A percentile compares a stretch with the other conserved stretches of the same genome.
Conservation (phyloP, 306 rosid species). For the Urtica urens region DNA sequence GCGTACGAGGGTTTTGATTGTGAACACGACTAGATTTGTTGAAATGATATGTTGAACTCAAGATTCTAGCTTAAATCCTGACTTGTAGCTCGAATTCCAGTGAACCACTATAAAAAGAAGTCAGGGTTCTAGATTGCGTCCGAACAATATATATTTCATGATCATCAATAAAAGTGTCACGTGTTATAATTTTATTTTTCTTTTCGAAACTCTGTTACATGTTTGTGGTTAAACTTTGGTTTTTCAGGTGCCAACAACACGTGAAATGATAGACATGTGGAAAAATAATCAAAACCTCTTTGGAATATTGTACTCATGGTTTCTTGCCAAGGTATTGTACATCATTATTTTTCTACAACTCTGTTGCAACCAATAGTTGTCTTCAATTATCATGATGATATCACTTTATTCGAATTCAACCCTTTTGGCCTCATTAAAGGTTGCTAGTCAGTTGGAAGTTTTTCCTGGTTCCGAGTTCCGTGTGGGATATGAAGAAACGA, state of each 20-base stretch:
- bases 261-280: conserved; percentile 72
- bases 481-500: conserved; percentile 87
- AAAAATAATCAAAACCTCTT: conserved; percentile 74
- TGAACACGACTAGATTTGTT: too few relatives aligned
- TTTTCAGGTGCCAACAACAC: conserved; percentile 64
- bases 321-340: conserved; percentile 70
- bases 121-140: too few relatives aligned
- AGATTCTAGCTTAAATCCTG: too few relatives aligned
- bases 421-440: conserved; percentile 31
- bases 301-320: conserved; percentile 83
- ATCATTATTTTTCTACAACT: conserved; percentile 1
- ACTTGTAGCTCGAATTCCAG: too few relatives aligned
- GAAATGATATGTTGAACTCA: too few relatives aligned
- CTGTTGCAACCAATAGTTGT: not conserved
- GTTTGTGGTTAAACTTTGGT: conserved; percentile 19
- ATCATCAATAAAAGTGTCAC: not conserved
- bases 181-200: not conserved
- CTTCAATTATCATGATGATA: not conserved
- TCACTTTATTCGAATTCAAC: not conserved
- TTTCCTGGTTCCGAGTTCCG: conserved; percentile 95
- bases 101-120: too few relatives aligned
- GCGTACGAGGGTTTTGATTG: too few relatives aligned
- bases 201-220: not conserved
- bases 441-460: conserved; percentile 77
- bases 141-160: too few relatives aligned